Conservation (phyloP, 768 basidiomycete species). For the Porpolomopsis calyptriformis region DNA sequence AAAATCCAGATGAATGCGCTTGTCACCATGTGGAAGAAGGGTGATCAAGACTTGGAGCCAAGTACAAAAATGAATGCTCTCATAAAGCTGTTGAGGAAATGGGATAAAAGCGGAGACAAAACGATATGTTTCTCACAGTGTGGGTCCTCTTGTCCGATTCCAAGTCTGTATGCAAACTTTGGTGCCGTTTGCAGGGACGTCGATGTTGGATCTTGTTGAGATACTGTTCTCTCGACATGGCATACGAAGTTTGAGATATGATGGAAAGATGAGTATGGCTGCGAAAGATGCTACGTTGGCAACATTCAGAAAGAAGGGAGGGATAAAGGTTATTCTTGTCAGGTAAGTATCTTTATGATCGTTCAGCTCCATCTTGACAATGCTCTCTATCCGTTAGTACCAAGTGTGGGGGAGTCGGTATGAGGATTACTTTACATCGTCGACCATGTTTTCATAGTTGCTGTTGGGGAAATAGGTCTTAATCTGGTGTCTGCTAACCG, state of each 20-base stretch:
- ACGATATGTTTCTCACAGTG: constrained; percentile 65
- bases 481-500: constrained; percentile 47
- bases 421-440: constrained; percentile 25
- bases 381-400: constrained; percentile 28
- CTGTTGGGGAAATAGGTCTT: not conserved
- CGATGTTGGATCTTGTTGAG: constrained; percentile 59
- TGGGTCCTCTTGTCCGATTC: constrained; percentile 22
- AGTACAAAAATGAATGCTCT: constrained; percentile 59
- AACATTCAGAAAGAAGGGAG: constrained; percentile 43
- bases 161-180: not conserved
- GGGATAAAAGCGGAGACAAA: constrained; percentile 55
- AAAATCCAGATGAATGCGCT: constrained; percentile 25
- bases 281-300: constrained; percentile 40
- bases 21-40: constrained; percentile 45
- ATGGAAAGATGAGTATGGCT: constrained; percentile 54
- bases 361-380: not conserved
- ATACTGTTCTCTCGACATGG: constrained; percentile 49
- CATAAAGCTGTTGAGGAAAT: constrained; percentile 45
- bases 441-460: not conserved
- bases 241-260: constrained; percentile 49
- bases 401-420: constrained; percentile 61
- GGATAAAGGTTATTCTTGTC: constrained; percentile 56
- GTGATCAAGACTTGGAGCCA: constrained; percentile 52
- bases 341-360: constrained; percentile 28
- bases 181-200: constrained; percentile 45